Conservation (phyloP, 176 grass and related monocot species). For the Zoysia pacifica region DNA sequence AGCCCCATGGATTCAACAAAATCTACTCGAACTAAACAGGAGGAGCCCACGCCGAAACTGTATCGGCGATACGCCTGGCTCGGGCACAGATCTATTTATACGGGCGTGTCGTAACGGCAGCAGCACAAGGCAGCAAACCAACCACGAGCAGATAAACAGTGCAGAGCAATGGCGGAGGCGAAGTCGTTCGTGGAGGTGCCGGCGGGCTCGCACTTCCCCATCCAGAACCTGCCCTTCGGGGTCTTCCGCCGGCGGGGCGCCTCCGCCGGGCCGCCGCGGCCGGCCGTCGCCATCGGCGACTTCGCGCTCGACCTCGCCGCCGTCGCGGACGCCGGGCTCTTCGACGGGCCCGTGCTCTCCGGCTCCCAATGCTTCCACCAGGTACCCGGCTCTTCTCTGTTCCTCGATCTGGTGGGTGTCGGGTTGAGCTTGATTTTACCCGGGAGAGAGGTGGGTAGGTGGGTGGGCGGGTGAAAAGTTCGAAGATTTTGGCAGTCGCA, state of each 20-base stretch:
- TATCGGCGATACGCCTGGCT: neutral
- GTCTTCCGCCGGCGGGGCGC: conserved; percentile 56
- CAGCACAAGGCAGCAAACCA: neutral
- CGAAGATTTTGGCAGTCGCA: neutral
- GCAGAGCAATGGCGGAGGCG: conserved; percentile 36
- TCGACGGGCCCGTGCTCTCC: conserved; percentile 75
- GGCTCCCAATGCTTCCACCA: conserved; percentile 69
- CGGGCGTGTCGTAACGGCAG: neutral
- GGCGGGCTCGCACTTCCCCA: conserved; percentile 80
- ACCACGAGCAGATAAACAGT: no score
- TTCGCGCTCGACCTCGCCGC: conserved; percentile 90
- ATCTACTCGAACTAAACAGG: no score
- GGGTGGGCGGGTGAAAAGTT: neutral
- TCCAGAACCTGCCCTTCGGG: conserved; percentile 95
- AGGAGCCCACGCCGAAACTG: no score
- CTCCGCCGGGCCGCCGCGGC: conserved; percentile 42
- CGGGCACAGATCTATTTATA: neutral
- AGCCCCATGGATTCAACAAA: no score
- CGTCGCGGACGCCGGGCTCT: conserved; percentile 73
- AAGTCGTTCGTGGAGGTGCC: conserved; percentile 82
- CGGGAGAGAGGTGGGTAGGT: neutral
- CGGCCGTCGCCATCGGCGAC: conserved; percentile 79
- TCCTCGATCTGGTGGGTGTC: neutral
- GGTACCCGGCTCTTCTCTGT: conserved; percentile 25
- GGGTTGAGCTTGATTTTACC: conserved; percentile 14